Percentiles rank a stretch among this genome's conserved stretches.
Conservation (phyloP, 208 protist species). For the Sergeia podlipaevii region DNA sequence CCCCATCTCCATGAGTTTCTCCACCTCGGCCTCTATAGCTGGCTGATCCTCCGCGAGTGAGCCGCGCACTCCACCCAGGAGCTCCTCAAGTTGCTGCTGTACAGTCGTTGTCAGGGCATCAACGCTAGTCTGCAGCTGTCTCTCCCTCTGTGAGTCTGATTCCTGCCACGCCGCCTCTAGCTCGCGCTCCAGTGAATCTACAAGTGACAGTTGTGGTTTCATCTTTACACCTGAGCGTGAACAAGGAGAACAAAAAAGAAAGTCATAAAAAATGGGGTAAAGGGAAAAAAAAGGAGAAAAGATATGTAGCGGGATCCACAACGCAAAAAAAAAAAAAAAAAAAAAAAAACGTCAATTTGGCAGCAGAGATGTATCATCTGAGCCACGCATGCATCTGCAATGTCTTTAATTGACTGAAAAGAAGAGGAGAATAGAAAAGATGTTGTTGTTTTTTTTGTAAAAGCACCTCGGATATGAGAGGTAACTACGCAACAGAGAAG, state of each 20-base stretch:
- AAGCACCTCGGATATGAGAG: too few species aligned
- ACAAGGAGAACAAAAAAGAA: slow-evolving; percentile 3
- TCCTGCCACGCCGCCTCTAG: slow-evolving; percentile 49
- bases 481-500: too few species aligned
- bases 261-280: not conserved
- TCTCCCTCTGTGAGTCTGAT: slow-evolving; percentile 34
- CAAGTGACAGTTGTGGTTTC: not conserved
- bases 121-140: slow-evolving; percentile 18
- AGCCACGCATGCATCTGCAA: too few species aligned
- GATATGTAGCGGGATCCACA: not conserved
- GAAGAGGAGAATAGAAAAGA: too few species aligned
- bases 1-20: slow-evolving; percentile 55
- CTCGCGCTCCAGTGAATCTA: slow-evolving; percentile 9
- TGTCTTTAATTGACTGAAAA: too few species aligned
- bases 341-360: slow-evolving; percentile 11
- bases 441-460: too few species aligned
- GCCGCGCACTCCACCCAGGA: slow-evolving; percentile 27
- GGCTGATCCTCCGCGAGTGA: slow-evolving; percentile 46
- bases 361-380: not conserved
- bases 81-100: slow-evolving; percentile 34
- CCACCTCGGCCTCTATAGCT: slow-evolving; percentile 55
- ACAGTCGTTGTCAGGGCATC: slow-evolving; percentile 33
- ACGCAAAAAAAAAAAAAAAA: slow-evolving; percentile 11
- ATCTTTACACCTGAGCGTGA: not conserved
- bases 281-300: slow-evolving; percentile 1